phyloP scores from a whole-genome alignment of 2,329 filamentous ascomycete genomes.

The Curvularia lunata region DNA sequence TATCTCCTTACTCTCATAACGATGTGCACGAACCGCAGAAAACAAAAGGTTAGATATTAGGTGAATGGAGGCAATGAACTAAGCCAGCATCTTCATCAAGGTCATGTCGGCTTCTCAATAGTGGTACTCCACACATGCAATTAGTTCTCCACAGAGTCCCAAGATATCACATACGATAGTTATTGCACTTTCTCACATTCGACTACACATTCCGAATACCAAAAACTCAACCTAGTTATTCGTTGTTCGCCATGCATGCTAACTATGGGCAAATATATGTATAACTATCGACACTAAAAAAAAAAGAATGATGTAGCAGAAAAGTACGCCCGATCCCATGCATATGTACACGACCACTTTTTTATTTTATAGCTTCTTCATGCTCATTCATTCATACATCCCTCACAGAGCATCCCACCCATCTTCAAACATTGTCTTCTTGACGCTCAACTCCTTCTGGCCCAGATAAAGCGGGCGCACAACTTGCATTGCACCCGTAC shows the following conservation, averaged over 20 bases:
- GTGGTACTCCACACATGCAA: too few species aligned
- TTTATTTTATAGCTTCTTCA: not conserved
- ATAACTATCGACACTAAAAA: too few species aligned
- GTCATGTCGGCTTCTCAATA: too few species aligned
- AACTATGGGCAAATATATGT: not conserved
- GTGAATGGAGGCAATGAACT: too few species aligned
- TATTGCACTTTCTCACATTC: too few species aligned
- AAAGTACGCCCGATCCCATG: not conserved
- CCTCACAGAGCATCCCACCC: conserved; percentile 43
- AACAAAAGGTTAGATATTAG: too few species aligned
- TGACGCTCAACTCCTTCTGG: conserved; percentile 30
- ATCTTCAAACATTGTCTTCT: conserved; percentile 46
- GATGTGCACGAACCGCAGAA: too few species aligned
- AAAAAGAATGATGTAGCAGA: not conserved
- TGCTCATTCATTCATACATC: not conserved
- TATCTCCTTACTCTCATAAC: too few species aligned
- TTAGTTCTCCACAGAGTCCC: too few species aligned
- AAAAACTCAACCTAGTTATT: not conserved
- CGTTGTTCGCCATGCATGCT: not conserved
- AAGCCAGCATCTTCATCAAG: too few species aligned
- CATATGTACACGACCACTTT: not conserved
- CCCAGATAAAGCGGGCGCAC: conserved; percentile 68
- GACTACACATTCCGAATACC: too few species aligned
- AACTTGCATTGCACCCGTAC: conserved; percentile 91
- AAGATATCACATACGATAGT: too few species aligned